Base-by-base conservation (phyloP, 345 rosid species). In the Bruguiera gymnorhiza region DNA sequence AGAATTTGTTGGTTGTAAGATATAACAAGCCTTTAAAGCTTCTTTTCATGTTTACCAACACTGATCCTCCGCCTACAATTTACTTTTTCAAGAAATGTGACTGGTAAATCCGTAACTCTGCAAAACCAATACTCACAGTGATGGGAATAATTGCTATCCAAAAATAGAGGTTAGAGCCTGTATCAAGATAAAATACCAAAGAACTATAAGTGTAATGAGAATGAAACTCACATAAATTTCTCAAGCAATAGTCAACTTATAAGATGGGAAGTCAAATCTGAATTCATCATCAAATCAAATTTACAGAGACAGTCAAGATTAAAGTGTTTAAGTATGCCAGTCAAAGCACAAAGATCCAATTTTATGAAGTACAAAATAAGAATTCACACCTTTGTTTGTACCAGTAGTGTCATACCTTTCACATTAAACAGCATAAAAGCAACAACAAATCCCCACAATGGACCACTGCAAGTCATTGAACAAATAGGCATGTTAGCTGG, bases 81-180 rank as follows among this genome's bases (percentile, higher is more conserved):
- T 18, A n/a, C 15, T 2, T 50, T 31, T 37, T 52, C 24, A 61
- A 50, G 21, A 63, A 32, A 29, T 6, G n/a, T 60, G 69, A 60
- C 23, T 9, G 10, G 43, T 31, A 66, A 72, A 76, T 58, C 23
- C 39, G 24, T 66, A 30, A 77, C 46, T 23, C 6, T 64, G 63
- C 51, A 63, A 52, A 27, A 57, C 62, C 60, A 34, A 56, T 36
- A 83, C 97, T 88, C 78, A 94, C 96, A 0, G 89, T 80, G 63
- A 90, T 66, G 51, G 99, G 99, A 77, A 95, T 88, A 73, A 86
- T 83, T 4, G 97, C 92, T 77, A 95, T 88, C 99, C 99, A 95
- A 78, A 95, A 95, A 81, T 95, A 95, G 27, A 95, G 99, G 82
- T 95, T 88, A 30, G 97, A 92, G 13, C 99, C 97, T 94, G 88